Evolutionary conservation across 2,329 filamentous ascomycete species (phyloP), one percentile per base, ranked within the genome.

Genomic region (Herpotrichia juniperi): DNA sequence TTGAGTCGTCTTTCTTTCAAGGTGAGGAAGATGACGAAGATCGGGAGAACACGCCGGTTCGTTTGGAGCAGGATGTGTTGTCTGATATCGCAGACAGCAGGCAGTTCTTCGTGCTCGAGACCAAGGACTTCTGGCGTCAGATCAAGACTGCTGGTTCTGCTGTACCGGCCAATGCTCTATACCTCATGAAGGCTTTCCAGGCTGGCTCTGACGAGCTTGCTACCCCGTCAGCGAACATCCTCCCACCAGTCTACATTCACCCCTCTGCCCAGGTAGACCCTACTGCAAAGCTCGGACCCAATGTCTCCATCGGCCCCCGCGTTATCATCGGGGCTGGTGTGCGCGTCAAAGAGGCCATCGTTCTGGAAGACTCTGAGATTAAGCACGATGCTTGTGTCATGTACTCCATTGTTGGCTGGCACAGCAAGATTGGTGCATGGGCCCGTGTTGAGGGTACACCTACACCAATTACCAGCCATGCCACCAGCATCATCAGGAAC

Each of bases 61-160:
- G 94, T 47, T 84, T 99, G 50, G 94, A 99, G 79, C 94, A 97
- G 79, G 94, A 99, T 73, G 96, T 97, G 46, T 84, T 99, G 53
- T 89, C 92, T 46, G 93, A 97, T 69, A 87, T 97, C 68, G 93
- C 94, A 56, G 94, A 97, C 77, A 96, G 86, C 84, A 94, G 96
- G 79, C 91, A 94, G 75, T 99, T 99, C 81, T 97, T 92, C 77
- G 94, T 97, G 26, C 90, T 96, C 75, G 94, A 99, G 81, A 97
- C 93, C 61, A 96, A 96, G 80, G 94, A 97, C 75, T 99, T 99
- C 77, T 99, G 94, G 94, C 91, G 94, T 66, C 94, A 99, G 82
- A 97, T 99, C 84, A 99, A 99, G 85, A 97, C 94, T 1, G 94
- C 94, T 54, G 94, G 94, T 54, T 97, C 93, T 5, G 94, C 94